Evolutionary conservation across 306 rosid species (phyloP), one percentile per base, ranked within the genome.

Genomic region (Prunus mongolica): DNA sequence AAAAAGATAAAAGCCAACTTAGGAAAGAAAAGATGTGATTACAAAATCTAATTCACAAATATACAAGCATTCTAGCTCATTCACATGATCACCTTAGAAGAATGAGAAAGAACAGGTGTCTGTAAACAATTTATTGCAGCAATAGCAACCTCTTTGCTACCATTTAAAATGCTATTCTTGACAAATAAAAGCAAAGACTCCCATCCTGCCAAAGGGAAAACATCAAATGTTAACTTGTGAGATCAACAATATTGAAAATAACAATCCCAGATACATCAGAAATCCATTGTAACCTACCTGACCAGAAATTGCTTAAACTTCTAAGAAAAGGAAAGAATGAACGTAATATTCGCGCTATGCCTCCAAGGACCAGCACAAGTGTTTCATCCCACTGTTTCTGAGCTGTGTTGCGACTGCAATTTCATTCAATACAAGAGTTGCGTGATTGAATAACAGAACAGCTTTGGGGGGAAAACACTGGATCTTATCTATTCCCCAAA

Each of bases 371-470:
- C 54, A 94, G 89, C 75, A 92, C 95, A 46, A 94, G 90, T 34
- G 98, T 90, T 86, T 94, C 98, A 79, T 94, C 98, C 98, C 98
- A 94, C 84, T 94, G 98, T 82, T 94, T 94, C 86, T 94, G 98
- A 85, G 95, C 97, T 2, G 98, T 94, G 86, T 94, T 94, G 72
- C 98, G 98, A 85, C 98, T 94, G 91, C 85, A 88, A 71, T 82
- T 79, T 60, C 46, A 87, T 79, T 57, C 73, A 87, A 72, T 16
- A 71, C n/a, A 56, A 72, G 32, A 56, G 52, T n/a, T 71, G 60
- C 7, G 47, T 56, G 67, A 56, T 72, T 27, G 52, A 60, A 12
- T 27, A 16, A 14, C 19, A 67, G 61, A 79, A 32, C 69, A 73
- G 77, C 19, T 62, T 62, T 5, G 20, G 46, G 52, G 67, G 19